phyloP scores from a whole-genome alignment of 2,329 filamentous ascomycete species.

The Trematosphaeria pertusa region DNA sequence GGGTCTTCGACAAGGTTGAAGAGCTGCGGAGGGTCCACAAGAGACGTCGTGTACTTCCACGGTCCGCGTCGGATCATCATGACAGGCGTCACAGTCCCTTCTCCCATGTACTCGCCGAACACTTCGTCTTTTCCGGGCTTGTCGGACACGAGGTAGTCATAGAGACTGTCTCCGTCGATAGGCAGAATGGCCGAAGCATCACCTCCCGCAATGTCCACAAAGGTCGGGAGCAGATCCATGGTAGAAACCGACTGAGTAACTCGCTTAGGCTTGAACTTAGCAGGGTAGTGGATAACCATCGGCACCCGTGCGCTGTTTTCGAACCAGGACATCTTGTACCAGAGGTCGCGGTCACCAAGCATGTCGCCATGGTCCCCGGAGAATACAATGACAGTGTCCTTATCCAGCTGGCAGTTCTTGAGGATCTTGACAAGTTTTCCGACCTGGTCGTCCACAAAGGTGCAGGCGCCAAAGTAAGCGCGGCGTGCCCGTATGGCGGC shows the following conservation, averaged over 20 bases:
- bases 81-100: conserved; percentile 85
- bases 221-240: conserved; percentile 86
- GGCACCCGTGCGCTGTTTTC: conserved; percentile 90
- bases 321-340: conserved; percentile 99
- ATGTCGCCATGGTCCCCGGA: conserved; percentile 95
- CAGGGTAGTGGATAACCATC: conserved; percentile 82
- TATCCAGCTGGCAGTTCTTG: conserved; percentile 77
- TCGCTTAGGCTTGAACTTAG: conserved; percentile 75
- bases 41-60: conserved; percentile 91
- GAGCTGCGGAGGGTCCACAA: conserved; percentile 82
- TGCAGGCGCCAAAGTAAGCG: conserved; percentile 91
- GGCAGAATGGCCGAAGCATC: conserved; percentile 74
- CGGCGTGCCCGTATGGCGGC: conserved; percentile 85
- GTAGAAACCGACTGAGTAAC: conserved; percentile 88
- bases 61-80: conserved; percentile 92
- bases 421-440: conserved; percentile 80
- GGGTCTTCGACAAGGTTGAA: conserved; percentile 82
- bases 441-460: conserved; percentile 92
- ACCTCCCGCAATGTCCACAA: conserved; percentile 81
- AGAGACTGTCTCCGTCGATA: conserved; percentile 81
- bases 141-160: conserved; percentile 44
- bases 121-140: conserved; percentile 79
- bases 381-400: conserved; percentile 91
- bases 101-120: conserved; percentile 94
- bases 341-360: conserved; percentile 89